These are phyloP conservation scores for Cladophialophora chaetospira DNA, from an alignment of 2,329 filamentous ascomycete species.

Conservation along the genomic window DNA sequence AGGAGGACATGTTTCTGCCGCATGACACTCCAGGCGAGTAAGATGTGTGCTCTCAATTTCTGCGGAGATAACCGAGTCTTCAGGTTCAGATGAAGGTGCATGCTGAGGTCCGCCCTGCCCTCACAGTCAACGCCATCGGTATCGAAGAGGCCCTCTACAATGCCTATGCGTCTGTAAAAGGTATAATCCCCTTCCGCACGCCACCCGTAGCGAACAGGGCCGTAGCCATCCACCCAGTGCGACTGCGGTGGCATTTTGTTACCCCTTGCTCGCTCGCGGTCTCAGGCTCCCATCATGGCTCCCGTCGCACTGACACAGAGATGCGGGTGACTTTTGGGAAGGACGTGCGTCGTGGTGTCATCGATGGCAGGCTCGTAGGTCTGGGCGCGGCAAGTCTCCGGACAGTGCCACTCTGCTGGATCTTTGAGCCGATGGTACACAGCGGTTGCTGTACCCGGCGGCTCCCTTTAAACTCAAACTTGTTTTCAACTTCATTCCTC, in stretches of 20 bases:
- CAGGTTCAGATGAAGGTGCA: conserved; percentile 23
- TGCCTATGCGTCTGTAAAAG: conserved; percentile 24
- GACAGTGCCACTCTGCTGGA: neutral
- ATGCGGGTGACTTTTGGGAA: too few species aligned
- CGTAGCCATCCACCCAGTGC: conserved; percentile 22
- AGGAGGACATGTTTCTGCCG: conserved; percentile 29
- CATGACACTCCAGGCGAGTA: conserved; percentile 26
- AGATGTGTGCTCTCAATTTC: conserved; percentile 19
- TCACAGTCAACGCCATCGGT: conserved; percentile 28
- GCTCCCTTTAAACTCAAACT: neutral
- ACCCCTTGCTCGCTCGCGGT: too few species aligned
- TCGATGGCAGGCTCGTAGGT: too few species aligned
- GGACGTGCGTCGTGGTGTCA: too few species aligned
- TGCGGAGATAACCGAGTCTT: conserved; percentile 11
- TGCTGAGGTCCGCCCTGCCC: conserved; percentile 30
- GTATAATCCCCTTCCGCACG: neutral
- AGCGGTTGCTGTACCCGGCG: neutral
- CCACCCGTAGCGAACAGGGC: conserved; percentile 22
- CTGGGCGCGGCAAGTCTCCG: neutral
- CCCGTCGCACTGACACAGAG: too few species aligned
- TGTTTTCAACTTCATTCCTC: neutral
- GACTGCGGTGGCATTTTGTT: neutral
- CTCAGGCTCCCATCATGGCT: too few species aligned
- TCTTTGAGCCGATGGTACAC: neutral
- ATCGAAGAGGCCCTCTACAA: conserved; percentile 31